These are phyloP conservation scores for Fusarium sacchari DNA, from an alignment of 2,329 filamentous ascomycete genomes.

Conservation along the genomic window DNA sequence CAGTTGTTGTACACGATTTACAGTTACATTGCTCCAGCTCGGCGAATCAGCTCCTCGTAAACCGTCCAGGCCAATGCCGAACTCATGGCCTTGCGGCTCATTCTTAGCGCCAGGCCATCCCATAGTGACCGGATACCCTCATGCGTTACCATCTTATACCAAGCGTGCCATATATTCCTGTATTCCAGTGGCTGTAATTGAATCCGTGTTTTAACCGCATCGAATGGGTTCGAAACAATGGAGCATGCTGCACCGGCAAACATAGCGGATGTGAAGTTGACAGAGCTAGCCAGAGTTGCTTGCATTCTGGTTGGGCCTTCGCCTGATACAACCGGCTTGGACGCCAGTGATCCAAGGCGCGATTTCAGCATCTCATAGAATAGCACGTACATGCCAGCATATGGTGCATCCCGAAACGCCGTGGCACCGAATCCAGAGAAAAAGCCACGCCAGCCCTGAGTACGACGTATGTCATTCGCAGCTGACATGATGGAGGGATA, in stretches of 20 bases:
- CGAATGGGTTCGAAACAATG: constrained; percentile 93
- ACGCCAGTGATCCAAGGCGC: constrained; percentile 55
- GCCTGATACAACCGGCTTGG: constrained; percentile 13
- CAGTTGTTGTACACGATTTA: constrained; percentile 34
- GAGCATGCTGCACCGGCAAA: constrained; percentile 85
- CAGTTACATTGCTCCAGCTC: constrained; percentile 48
- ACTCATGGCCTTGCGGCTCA: constrained; percentile 90
- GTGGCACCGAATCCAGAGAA: constrained; percentile 96
- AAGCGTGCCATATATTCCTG: constrained; percentile 82
- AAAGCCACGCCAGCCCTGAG: constrained; percentile 83
- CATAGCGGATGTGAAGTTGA: constrained; percentile 88
- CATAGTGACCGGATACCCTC: constrained; percentile 85
- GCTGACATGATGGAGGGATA: constrained; percentile 83
- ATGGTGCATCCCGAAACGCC: constrained; percentile 92
- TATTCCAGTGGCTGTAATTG: constrained; percentile 89
- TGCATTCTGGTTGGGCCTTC: constrained; percentile 44
- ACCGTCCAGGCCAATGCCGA: constrained; percentile 97
- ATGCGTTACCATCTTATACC: constrained; percentile 79
- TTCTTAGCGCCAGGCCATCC: constrained; percentile 85
- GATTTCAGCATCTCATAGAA: constrained; percentile 90
- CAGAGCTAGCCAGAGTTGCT: constrained; percentile 60
- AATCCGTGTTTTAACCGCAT: constrained; percentile 93
- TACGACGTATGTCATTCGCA: constrained; percentile 75
- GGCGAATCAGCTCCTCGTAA: constrained; percentile 90
- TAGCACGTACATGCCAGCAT: constrained; percentile 92